Evolutionary conservation across 352 stramenopile genomes (phyloP).

Genomic region (Phytophthora hybrid): DNA sequence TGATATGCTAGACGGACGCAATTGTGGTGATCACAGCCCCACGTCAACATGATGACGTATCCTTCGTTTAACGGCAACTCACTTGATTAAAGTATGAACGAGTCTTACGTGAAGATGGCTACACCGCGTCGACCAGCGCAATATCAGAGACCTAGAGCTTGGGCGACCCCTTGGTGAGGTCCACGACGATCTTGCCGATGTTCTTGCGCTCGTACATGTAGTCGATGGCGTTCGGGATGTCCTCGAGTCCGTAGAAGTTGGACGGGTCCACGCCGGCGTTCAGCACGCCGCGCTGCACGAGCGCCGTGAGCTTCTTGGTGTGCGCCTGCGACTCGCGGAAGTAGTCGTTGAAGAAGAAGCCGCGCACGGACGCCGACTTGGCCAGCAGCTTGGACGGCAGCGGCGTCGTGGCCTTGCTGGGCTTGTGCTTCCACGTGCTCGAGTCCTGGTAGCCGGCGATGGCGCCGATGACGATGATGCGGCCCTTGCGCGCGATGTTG

Average conservation of each 20-base stretch:
- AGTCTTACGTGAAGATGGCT: constrained; percentile 23
- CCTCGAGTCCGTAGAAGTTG: constrained; percentile 59
- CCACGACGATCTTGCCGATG: constrained; percentile 86
- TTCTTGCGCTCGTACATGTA: constrained; percentile 84
- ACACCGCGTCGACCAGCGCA: constrained; percentile 14
- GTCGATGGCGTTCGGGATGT: constrained; percentile 69
- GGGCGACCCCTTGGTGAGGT: constrained; percentile 49
- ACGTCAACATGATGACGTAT: constrained; percentile 25
- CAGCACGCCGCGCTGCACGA: constrained; percentile 49
- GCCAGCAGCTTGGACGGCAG: constrained; percentile 45
- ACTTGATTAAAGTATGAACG: constrained; percentile 22
- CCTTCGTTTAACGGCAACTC: constrained; percentile 8
- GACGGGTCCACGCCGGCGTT: background rate
- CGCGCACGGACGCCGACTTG: constrained; percentile 53
- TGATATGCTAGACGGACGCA: background rate
- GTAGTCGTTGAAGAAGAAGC: constrained; percentile 61
- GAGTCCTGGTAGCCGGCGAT: constrained; percentile 64
- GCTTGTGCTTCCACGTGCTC: constrained; percentile 46
- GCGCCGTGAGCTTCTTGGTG: constrained; percentile 46
- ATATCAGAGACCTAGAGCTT: constrained; percentile 32
- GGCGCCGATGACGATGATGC: constrained; percentile 66
- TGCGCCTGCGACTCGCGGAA: constrained; percentile 39
- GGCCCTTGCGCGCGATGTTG: constrained; percentile 66
- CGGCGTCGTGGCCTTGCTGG: constrained; percentile 35
- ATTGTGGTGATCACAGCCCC: constrained; percentile 30